phyloP scores from a whole-genome alignment of 2,329 filamentous ascomycete species.

The Apiospora koreana region DNA sequence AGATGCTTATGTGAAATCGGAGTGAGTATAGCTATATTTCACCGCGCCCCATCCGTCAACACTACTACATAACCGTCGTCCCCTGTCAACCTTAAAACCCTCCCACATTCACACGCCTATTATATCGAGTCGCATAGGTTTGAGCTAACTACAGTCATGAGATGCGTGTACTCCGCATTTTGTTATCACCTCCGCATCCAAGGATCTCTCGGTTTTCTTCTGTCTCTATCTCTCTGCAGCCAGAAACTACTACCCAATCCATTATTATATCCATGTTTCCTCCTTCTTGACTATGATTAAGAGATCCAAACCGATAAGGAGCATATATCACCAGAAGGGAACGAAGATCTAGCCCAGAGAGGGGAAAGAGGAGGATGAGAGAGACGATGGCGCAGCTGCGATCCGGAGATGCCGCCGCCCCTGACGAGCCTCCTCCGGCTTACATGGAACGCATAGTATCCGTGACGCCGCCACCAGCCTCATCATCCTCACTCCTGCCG shows the following conservation, averaged over 20 bases:
- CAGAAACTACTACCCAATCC: too few species aligned
- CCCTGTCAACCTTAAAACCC: not conserved
- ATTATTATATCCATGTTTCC: too few species aligned
- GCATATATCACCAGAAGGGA: too few species aligned
- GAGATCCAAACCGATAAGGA: too few species aligned
- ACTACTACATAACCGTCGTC: not conserved
- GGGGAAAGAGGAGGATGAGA: not conserved
- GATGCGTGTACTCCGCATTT: not conserved
- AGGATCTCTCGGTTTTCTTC: not conserved
- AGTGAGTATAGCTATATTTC: not conserved
- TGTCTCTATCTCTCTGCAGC: too few species aligned
- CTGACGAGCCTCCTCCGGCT: not conserved
- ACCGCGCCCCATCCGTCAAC: too few species aligned
- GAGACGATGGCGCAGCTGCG: not conserved
- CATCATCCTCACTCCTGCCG: conserved; percentile 45
- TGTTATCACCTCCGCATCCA: not conserved
- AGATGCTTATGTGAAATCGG: not conserved
- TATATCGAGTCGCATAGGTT: not conserved
- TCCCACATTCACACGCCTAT: too few species aligned
- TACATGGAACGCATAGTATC: not conserved
- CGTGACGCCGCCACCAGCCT: conserved; percentile 20
- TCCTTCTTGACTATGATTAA: too few species aligned
- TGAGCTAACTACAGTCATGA: not conserved
- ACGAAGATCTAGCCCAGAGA: too few species aligned
- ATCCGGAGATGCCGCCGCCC: not conserved